Evolutionary conservation across 805 yeast genomes (phyloP).

Genomic region (Candida easanensis): DNA sequence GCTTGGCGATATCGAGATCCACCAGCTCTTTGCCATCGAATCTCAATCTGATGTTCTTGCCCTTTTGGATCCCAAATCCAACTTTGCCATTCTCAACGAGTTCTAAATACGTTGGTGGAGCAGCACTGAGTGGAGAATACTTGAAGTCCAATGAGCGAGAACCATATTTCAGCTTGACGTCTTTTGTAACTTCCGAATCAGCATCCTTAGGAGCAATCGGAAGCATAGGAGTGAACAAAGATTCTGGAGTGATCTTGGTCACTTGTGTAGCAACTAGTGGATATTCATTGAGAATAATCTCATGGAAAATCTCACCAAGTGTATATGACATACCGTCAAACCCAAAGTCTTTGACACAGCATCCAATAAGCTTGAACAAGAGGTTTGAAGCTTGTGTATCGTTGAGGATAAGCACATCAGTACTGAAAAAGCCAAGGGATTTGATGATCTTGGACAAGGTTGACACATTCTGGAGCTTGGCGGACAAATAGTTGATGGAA

Average conservation of each 20-base stretch:
- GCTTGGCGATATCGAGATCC: slow-evolving; percentile 17
- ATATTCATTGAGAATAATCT: slow-evolving; percentile 56
- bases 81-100: slow-evolving; percentile 72
- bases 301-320: slow-evolving; percentile 66
- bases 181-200: slow-evolving; percentile 32
- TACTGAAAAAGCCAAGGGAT: slow-evolving; percentile 35
- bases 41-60: slow-evolving; percentile 20
- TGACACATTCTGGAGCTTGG: slow-evolving; percentile 41
- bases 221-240: slow-evolving; percentile 23
- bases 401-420: slow-evolving; percentile 32
- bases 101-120: slow-evolving; percentile 80
- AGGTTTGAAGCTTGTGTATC: slow-evolving; percentile 55
- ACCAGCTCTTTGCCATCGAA: slow-evolving; percentile 16
- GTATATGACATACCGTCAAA: slow-evolving; percentile 67
- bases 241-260: slow-evolving; percentile 24
- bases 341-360: slow-evolving; percentile 76
- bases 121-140: slow-evolving; percentile 59
- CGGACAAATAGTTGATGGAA: slow-evolving; percentile 50
- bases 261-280: slow-evolving; percentile 55
- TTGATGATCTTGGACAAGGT: slow-evolving; percentile 33
- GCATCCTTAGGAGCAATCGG: slow-evolving; percentile 37
- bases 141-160: slow-evolving; percentile 58
- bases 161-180: slow-evolving; percentile 49
- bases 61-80: slow-evolving; percentile 46
- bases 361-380: slow-evolving; percentile 60